Conservation (phyloP, 176 grass and related monocot genomes). For the Phyllostachys edulis region DNA sequence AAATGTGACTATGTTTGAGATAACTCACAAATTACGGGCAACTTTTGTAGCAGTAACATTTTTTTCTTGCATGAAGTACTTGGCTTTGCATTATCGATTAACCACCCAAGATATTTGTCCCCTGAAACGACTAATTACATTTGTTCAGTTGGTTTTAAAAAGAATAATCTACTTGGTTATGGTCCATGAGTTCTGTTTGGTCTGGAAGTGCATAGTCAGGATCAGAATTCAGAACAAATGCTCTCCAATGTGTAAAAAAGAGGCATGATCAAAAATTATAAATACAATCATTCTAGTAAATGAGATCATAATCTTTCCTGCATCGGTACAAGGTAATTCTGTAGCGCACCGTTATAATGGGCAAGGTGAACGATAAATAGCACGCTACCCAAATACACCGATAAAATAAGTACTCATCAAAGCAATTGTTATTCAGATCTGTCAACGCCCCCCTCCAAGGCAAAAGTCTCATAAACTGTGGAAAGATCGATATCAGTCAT, state of each 20-base stretch:
- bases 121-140: not conserved
- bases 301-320: not conserved
- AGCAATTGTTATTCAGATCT: slow-evolving; percentile 13
- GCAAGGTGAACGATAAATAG: not conserved
- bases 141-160: not conserved
- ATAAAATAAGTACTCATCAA: not conserved
- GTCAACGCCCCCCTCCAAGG: too few species aligned
- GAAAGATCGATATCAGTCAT: not conserved
- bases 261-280: not conserved
- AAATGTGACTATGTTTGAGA: not conserved
- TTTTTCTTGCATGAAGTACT: not conserved
- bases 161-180: not conserved
- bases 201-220: not conserved
- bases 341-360: not conserved
- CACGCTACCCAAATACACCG: not conserved
- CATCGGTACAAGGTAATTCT: not conserved
- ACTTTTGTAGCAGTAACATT: not conserved
- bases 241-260: not conserved
- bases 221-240: not conserved
- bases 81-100: not conserved
- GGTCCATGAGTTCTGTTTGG: not conserved
- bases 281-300: not conserved
- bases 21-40: not conserved
- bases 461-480: too few species aligned
- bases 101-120: not conserved